phyloP scores from a whole-genome alignment of 31 red algal species.

The Bonnemaisonia californica region DNA sequence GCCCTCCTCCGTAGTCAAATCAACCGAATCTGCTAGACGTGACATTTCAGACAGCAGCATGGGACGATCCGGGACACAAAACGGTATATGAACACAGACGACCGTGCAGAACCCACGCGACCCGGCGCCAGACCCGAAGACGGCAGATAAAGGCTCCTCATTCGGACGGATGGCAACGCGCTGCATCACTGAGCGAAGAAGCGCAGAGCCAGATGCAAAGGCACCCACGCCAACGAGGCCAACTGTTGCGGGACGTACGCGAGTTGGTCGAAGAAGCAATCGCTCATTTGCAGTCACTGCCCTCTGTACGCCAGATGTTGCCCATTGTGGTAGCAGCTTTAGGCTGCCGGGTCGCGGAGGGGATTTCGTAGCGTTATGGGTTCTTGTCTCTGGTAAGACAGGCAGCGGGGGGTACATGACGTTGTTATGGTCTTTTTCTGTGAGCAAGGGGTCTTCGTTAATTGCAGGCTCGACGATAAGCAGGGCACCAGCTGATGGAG shows the following conservation, averaged over 20 bases:
- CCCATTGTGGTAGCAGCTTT: neutral
- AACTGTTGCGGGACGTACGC: constrained; percentile 34
- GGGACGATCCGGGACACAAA: constrained; percentile 58
- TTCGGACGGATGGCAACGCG: neutral
- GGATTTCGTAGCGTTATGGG: neutral
- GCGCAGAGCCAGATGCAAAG: constrained; percentile 55
- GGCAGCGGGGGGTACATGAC: neutral
- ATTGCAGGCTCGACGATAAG: neutral
- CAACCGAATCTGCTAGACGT: constrained; percentile 9
- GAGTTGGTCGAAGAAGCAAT: neutral
- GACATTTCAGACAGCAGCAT: constrained; percentile 25
- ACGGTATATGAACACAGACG: constrained; percentile 70
- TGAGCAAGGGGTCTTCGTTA: neutral
- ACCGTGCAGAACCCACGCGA: constrained; percentile 32
- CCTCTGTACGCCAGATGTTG: neutral
- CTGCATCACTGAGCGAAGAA: constrained; percentile 18
- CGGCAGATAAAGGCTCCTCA: neutral
- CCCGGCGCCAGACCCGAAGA: neutral
- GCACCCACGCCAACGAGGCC: constrained; percentile 56
- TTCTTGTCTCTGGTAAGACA: neutral
- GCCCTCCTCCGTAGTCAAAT: constrained; percentile 4
- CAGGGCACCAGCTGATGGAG: neutral
- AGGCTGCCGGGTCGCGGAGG: neutral
- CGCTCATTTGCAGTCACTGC: neutral
- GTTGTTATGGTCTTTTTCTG: neutral